phyloP scores from a whole-genome alignment of 768 basidiomycete genomes.

The Tulasnella sp. region DNA sequence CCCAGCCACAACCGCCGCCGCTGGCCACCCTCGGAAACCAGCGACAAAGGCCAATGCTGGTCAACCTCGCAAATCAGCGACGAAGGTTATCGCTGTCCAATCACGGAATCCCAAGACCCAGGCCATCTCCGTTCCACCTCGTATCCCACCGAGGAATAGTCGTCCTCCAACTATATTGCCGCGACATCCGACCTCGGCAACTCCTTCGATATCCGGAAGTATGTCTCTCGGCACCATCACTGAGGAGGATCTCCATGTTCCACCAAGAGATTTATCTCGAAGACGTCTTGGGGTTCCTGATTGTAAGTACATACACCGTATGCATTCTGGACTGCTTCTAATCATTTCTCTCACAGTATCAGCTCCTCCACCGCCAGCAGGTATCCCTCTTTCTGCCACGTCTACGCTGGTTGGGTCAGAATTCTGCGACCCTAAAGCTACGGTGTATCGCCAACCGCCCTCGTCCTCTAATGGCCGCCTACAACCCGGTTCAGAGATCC shows the following conservation, averaged over 20 bases:
- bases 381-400: not conserved
- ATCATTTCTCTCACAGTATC: not conserved
- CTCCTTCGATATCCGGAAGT: not conserved
- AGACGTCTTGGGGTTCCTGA: slow-evolving; percentile 1
- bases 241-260: not conserved
- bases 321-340: not conserved
- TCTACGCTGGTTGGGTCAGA: slow-evolving; percentile 3
- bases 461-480: not conserved
- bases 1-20: not conserved
- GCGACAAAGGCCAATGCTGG: too few species aligned
- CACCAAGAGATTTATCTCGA: slow-evolving; percentile 1
- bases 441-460: not conserved
- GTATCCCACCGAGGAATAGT: too few species aligned
- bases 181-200: not conserved
- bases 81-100: too few species aligned
- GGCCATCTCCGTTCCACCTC: too few species aligned
- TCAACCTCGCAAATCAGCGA: too few species aligned
- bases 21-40: not conserved
- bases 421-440: not conserved
- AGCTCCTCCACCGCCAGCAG: not conserved
- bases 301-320: not conserved
- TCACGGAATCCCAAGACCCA: too few species aligned
- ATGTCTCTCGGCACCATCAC: not conserved
- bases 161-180: too few species aligned
- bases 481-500: not conserved